Conservation (phyloP, 306 rosid species). For the Phaseolus lunatus region DNA sequence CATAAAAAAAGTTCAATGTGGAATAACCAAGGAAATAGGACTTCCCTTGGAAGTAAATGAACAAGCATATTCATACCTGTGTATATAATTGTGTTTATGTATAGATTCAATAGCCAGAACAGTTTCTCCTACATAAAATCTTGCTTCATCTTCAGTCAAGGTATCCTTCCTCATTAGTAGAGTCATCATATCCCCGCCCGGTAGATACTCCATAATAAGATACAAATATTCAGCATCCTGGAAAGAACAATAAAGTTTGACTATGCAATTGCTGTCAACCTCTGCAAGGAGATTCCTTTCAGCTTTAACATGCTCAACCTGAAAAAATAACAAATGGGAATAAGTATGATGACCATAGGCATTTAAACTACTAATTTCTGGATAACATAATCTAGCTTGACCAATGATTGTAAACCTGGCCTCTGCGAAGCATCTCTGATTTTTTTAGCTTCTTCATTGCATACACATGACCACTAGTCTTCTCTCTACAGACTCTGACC, state of each 20-base stretch:
- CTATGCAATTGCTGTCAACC: constrained; percentile 98
- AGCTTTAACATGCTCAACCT: constrained; percentile 98
- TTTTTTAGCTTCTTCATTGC: constrained; percentile 99
- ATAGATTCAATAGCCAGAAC: constrained; percentile 94
- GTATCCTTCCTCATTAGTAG: constrained; percentile 97
- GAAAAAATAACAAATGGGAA: constrained; percentile 37
- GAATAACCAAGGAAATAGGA: constrained; percentile 12
- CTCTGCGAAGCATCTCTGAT: constrained; percentile 99
- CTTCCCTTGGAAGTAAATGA: constrained; percentile 7
- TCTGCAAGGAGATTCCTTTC: constrained; percentile 99
- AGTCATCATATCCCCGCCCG: constrained; percentile 99
- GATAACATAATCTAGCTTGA: constrained; percentile 42
- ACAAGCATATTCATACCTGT: constrained; percentile 66
- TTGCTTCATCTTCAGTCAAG: constrained; percentile 91
- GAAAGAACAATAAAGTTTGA: constrained; percentile 93
- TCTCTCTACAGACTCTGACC: constrained; percentile 97
- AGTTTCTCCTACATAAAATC: constrained; percentile 93
- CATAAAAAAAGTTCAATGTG: constrained; percentile 18
- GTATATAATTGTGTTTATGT: constrained; percentile 93
- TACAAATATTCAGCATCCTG: constrained; percentile 93
- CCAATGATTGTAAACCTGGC: constrained; percentile 75
- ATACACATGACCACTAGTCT: constrained; percentile 81
- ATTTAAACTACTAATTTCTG: constrained; percentile 7
- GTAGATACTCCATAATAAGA: constrained; percentile 97
- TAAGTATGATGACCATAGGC: constrained; percentile 34